Evolutionary conservation across 75 land plant genomes (phyloP).

Genomic region (Chamaecyparis obtusa): DNA sequence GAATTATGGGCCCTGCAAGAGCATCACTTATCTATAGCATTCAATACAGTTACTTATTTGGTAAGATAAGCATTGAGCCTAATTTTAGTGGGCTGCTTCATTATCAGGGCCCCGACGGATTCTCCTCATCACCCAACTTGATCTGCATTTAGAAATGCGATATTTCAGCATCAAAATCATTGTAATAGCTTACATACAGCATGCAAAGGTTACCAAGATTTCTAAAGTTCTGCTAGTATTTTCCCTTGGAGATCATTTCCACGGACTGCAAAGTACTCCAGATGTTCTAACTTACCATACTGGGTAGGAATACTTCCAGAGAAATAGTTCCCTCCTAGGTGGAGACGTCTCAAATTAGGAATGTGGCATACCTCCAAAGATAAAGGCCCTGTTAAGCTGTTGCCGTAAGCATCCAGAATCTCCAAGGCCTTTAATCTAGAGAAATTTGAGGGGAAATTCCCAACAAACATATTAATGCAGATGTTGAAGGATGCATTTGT

Average conservation of each 20-base stretch:
- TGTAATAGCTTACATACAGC: no score
- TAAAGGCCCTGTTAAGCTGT: slow-evolving; percentile 73
- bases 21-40: not conserved
- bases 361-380: slow-evolving; percentile 45
- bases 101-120: no score
- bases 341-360: slow-evolving; percentile 55
- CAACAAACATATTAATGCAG: no score
- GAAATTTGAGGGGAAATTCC: no score
- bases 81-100: not conserved
- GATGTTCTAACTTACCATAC: slow-evolving; percentile 50
- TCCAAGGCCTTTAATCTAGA: no score
- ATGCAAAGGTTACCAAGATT: slow-evolving; percentile 51
- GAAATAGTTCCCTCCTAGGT: slow-evolving; percentile 90
- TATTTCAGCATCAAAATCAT: no score
- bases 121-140: no score
- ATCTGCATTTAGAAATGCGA: no score
- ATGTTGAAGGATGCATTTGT: no score
- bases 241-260: slow-evolving; percentile 76
- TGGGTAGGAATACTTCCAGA: slow-evolving; percentile 64
- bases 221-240: slow-evolving; percentile 75
- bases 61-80: not conserved
- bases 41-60: not conserved
- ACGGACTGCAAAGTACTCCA: slow-evolving; percentile 76
- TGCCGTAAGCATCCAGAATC: no score
- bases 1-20: not conserved